phyloP scores from a whole-genome alignment of 2,329 filamentous ascomycete species.

The Blastomyces parvus region DNA sequence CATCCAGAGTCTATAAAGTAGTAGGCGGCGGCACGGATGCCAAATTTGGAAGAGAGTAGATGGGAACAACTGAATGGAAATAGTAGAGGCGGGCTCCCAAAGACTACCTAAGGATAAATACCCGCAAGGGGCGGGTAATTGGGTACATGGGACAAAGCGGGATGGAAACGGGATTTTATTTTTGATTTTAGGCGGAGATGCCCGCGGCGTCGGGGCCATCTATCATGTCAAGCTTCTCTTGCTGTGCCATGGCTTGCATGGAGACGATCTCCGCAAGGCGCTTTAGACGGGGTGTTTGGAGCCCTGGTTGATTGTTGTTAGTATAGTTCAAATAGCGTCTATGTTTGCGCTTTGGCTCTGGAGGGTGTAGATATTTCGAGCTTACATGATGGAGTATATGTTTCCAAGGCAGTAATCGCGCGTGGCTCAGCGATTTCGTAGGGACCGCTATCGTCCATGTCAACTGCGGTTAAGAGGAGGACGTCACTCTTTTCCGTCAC shows the following conservation, averaged over 20 bases:
- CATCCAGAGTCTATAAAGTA: neutral
- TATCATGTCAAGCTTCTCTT: slow-evolving; percentile 62
- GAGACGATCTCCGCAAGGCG: slow-evolving; percentile 97
- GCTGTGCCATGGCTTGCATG: slow-evolving; percentile 89
- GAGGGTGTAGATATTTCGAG: slow-evolving; percentile 19
- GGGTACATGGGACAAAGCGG: neutral
- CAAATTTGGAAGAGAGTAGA: neutral
- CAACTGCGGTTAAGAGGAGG: slow-evolving; percentile 81
- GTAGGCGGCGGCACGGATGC: neutral
- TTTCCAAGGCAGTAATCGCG: slow-evolving; percentile 91
- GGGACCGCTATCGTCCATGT: slow-evolving; percentile 97
- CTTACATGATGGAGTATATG: slow-evolving; percentile 95
- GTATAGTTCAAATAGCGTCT: neutral
- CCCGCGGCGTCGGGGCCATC: slow-evolving; percentile 22
- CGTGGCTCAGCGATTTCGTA: slow-evolving; percentile 97
- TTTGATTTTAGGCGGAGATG: slow-evolving; percentile 8
- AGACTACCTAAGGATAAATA: neutral
- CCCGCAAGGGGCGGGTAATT: neutral
- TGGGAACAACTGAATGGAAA: neutral
- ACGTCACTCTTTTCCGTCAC: slow-evolving; percentile 99
- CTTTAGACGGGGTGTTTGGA: slow-evolving; percentile 91
- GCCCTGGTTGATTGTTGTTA: slow-evolving; percentile 50
- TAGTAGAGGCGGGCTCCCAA: neutral
- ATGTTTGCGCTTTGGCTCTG: neutral
- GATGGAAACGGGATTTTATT: neutral